Base-by-base conservation (phyloP, 768 basidiomycete species). In the Dictyophora rubrovolvata region DNA sequence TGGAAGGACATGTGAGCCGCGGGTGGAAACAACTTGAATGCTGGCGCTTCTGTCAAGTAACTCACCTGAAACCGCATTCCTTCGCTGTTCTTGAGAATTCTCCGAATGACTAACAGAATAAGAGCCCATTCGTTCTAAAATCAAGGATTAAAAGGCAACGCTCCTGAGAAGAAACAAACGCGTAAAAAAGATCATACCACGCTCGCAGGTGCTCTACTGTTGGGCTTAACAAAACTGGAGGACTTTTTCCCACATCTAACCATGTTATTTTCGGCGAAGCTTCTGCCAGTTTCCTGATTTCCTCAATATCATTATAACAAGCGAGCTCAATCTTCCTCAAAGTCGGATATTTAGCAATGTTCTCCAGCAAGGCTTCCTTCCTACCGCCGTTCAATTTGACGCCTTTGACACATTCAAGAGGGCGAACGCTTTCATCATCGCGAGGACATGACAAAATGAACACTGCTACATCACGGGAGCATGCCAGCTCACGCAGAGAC, bases 271-370 rank as follows among this genome's bases (percentile, higher is more conserved):
- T 69, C 0, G 85, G 82, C 0, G 74, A 73, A 50, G 73, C 73
- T 22, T 76, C 76, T 3, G 74, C 74, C 18, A 86, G 70, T 53
- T 73, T 72, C 54, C 72, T 64, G 22, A 85, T 68, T 61, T 85
- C 84, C 33, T 86, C 84, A 66, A 85, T 75, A 49, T 84, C 83
- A 55, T 72, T 73, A 81, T 82, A 84, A 1, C 78, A 79, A 0
- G 69, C 70, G 21, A 85, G 71, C 67, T 84, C 84, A 21, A 86
- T 64, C 9, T 77, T 70, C 52, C 69, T 72, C 48, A 87, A 66
- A 17, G 52, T 54, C 1, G 73, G 72, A 49, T 65, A 67, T 4
- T 37, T 62, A 35, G 69, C 73, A 54, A 87, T 67, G 63, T 71
- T 73, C 21, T 64, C 9, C 82, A 68, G 71, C 82, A 81, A 5